Percentiles rank a stretch among this genome's conserved stretches.
Conservation (phyloP, 306 rosid genomes). For the Vicia villosa region DNA sequence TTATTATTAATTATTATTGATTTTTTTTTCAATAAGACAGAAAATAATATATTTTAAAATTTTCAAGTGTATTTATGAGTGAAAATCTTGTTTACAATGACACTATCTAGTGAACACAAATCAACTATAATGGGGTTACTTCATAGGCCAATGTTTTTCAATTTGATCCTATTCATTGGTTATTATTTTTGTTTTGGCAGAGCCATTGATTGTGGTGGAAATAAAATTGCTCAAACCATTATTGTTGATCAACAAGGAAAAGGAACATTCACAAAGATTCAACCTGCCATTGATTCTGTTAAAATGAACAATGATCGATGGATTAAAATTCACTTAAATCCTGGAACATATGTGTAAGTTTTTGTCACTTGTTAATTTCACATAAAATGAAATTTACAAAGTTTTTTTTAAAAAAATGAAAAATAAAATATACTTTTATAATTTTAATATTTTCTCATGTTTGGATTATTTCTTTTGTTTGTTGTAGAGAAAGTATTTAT, state of each 20-base stretch:
- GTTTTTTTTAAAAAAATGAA: neutral
- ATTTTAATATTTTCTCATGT: neutral
- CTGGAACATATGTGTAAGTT: constrained; percentile 19
- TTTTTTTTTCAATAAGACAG: neutral
- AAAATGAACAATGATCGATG: neutral
- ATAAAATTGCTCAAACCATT: neutral
- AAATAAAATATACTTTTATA: neutral
- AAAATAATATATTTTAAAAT: neutral
- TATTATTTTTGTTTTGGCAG: neutral
- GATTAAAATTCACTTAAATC: constrained; percentile 29
- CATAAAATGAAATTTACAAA: too few species aligned
- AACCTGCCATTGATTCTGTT: constrained; percentile 28
- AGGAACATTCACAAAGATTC: neutral
- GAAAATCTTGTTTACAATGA: neutral
- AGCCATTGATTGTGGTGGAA: constrained; percentile 28
- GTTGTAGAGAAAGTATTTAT: neutral
- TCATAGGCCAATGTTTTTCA: neutral
- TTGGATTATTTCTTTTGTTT: neutral
- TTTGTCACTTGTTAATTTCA: neutral
- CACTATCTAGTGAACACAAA: neutral
- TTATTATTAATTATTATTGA: too few species aligned
- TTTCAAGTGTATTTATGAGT: neutral
- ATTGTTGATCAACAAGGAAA: constrained; percentile 1
- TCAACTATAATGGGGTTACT: neutral
- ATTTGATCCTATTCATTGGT: neutral